A percentile compares a stretch with the other conserved stretches of the same genome.
Conservation (phyloP, 1,139 yeast genomes). For the Pichia sp. region DNA sequence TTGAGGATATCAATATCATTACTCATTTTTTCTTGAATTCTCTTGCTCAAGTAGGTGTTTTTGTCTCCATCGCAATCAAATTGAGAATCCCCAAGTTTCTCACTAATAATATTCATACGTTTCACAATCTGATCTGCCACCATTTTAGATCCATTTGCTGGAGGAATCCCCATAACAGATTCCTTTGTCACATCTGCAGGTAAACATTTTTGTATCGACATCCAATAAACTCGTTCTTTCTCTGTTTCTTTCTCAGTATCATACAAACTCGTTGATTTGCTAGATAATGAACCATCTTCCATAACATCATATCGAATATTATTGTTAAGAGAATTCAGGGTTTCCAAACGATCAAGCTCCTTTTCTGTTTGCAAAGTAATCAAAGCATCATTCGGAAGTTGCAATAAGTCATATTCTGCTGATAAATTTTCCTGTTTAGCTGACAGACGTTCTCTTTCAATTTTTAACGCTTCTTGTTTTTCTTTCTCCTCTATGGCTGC, state of each 20-base stretch:
- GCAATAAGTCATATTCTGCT: too few species aligned
- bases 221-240: background rate
- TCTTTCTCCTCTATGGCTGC: constrained; percentile 49
- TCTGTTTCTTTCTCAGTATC: background rate
- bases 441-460: background rate
- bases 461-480: background rate
- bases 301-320: constrained; percentile 52
- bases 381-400: too few species aligned
- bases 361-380: too few species aligned
- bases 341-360: too few species aligned
- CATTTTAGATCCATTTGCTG: background rate
- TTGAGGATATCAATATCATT: background rate
- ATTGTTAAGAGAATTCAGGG: background rate
- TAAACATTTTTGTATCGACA: background rate
- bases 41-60: background rate
- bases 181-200: background rate
- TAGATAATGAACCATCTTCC: background rate
- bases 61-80: background rate
- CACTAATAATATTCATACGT: background rate
- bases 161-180: background rate
- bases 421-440: too few species aligned
- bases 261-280: background rate
- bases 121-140: background rate
- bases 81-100: background rate
- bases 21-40: background rate